Evolutionary conservation across 2,329 filamentous ascomycete species (phyloP), one percentile per base, ranked within the genome.

Genomic region (Xylariaceae sp.): DNA sequence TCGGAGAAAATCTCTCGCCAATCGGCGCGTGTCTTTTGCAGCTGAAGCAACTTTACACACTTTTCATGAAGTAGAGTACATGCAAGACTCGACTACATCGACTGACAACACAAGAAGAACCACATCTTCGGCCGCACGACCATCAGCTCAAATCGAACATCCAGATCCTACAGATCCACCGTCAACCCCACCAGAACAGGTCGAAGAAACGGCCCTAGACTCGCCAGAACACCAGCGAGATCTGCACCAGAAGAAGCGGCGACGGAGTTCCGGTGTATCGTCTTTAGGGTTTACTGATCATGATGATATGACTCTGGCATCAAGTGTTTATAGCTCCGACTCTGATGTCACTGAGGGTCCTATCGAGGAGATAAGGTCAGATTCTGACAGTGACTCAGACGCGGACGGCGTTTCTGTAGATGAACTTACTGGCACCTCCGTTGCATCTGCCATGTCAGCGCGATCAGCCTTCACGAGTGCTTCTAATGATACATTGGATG

Each of bases 21-120:
- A 93, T 62, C 82, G 93, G 57, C 82, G 93, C 59, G 93, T 98
- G 26, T 97, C 91, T 0, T 98, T 98, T 64, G 93, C 93, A 4
- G 93, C 93, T 1, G 93, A 98, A 66, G 93, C 93, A 11, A 98
- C 93, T 3, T 74, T 98, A 28, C 93, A 98, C 62, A 98, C 93
- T 0, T 97, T 95, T 76, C 90, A 97, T 59, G 90, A 93, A 42
- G 80, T 96, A 34, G 91, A 97, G 58, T 86, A 90, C 48, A 77
- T 82, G 60, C 89, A 90, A 57, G 90, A 96, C 60, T 88, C 88
- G 16, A 94, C 89, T 1, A 86, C 84, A 7, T 85, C 86, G 0
- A 85, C 83, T 1, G 87, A 91, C 49, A 81, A 83, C 9, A 88
- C 86, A 11, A 73, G 88, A 52, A 78, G 87, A 48, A 80, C 83